phyloP scores from a whole-genome alignment of 768 basidiomycete genomes.

The Collybia sp. region DNA sequence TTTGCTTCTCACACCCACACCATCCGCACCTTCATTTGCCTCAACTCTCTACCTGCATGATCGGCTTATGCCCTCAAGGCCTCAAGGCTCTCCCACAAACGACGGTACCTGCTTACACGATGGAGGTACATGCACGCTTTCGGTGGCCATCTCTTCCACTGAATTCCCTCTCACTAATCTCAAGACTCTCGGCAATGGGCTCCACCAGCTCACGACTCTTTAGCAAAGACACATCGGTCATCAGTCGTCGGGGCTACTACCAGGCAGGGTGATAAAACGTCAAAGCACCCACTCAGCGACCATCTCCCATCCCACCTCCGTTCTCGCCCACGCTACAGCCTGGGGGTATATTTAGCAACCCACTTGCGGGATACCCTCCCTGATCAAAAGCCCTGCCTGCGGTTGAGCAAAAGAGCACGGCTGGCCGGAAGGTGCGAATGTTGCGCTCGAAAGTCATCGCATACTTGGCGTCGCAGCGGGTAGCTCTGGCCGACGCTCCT shows the following conservation, averaged over 20 bases:
- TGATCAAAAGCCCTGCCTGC: slow-evolving; percentile 18
- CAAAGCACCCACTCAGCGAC: too few species aligned
- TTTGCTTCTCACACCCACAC: too few species aligned
- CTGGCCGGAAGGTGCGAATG: slow-evolving; percentile 67
- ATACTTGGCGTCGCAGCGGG: slow-evolving; percentile 67
- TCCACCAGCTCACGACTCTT: slow-evolving; percentile 42
- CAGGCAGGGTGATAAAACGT: too few species aligned
- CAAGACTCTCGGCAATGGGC: slow-evolving; percentile 16
- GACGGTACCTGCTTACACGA: too few species aligned
- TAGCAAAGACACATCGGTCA: slow-evolving; percentile 47
- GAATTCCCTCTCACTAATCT: too few species aligned
- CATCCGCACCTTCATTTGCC: too few species aligned
- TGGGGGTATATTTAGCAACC: slow-evolving; percentile 48
- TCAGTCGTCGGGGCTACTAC: slow-evolving; percentile 3
- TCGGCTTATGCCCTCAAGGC: too few species aligned
- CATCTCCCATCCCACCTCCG: slow-evolving; percentile 5
- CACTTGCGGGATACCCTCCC: slow-evolving; percentile 37
- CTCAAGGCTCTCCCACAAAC: too few species aligned
- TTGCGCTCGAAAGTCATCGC: slow-evolving; percentile 81
- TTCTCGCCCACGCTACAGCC: slow-evolving; percentile 25
- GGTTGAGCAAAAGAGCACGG: slow-evolving; percentile 24
- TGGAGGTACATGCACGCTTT: too few species aligned
- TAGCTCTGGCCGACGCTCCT: slow-evolving; percentile 11
- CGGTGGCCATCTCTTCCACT: too few species aligned
- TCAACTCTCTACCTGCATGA: too few species aligned